Percentiles rank a stretch among this genome's conserved stretches.
These are phyloP conservation scores for Aristolochia californica DNA, from an alignment of 164 flowering plant genomes.

Conservation along the genomic window DNA sequence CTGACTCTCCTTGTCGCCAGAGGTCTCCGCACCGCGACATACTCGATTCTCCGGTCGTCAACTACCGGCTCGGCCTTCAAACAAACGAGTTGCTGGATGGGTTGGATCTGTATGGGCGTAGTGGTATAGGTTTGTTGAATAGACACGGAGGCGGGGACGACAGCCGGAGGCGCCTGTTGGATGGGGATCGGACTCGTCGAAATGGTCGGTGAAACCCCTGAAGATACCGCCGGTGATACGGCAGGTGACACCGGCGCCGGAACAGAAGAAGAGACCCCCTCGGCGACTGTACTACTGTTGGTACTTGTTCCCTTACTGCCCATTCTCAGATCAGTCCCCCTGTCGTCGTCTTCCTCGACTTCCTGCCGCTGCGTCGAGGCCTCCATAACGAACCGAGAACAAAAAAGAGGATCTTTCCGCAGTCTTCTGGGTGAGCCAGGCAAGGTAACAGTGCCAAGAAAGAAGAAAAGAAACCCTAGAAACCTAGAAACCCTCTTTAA, in stretches of 20 bases:
- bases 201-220: background rate
- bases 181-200: no score
- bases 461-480: background rate
- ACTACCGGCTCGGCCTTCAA: constrained; percentile 5
- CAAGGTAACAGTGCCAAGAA: background rate
- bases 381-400: background rate
- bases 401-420: background rate
- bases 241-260: background rate
- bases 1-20: constrained; percentile 31
- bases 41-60: constrained; percentile 2
- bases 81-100: constrained; percentile 10
- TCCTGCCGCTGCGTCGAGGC: constrained; percentile 1
- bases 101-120: background rate
- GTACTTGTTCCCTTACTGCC: background rate
- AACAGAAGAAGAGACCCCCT: background rate
- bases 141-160: background rate
- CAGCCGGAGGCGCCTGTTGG: no score
- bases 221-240: background rate
- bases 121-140: background rate
- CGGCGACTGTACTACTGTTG: background rate
- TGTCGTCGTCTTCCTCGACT: constrained; percentile 3
- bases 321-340: constrained; percentile 1
- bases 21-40: constrained; percentile 2
- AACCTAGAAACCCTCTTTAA: no score
- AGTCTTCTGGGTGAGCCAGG: background rate